Evolutionary conservation across 2,329 filamentous ascomycete species (phyloP), one percentile per base, ranked within the genome.

Genomic region (Pyrenophora teres): DNA sequence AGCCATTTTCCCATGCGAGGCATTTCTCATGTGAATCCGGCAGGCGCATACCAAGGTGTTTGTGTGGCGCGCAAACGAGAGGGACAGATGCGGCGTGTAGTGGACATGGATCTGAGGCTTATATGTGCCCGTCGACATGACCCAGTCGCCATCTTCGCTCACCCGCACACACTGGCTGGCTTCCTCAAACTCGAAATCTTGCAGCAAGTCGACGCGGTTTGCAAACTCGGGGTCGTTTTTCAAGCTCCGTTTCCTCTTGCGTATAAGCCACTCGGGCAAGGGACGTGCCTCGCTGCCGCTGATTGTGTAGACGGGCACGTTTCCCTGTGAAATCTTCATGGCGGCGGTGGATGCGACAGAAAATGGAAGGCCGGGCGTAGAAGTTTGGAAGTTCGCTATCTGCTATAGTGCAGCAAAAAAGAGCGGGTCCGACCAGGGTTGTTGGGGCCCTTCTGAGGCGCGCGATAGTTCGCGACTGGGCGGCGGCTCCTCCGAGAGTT

Each of bases 111-210:
- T 96, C 73, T 96, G 90, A 1, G 89, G 87, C 69, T 64, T 65
- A 57, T 67, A 67, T 5, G 62, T 65, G 56, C 62, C 62, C 4
- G 63, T 67, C 27, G 60, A 63, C 60, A 67, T 58, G 50, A 65
- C 86, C 92, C 94, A 99, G 71, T 97, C 88, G 41, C 93, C 93
- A 83, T 99, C 94, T 52, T 96, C 92, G 65, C 90, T 96, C 57
- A 94, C 85, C 42, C 91, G 85, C 57, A 99, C 85, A 71, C 93
- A 97, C 62, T 87, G 85, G 70, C 92, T 96, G 35, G 95, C 93
- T 76, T 96, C 92, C 67, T 97, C 92, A 67, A 99, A 97, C 70
- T 95, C 92, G 74, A 99, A 99, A 71, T 99, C 94, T 69, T 99
- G 94, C 32, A 99, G 83, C 50, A 99, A 81, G 75, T 99, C 94